A percentile compares a stretch with the other conserved stretches of the same genome.
Evolutionary conservation across 169 alveolate species (phyloP).

Genomic region (Condylostoma magnum): DNA sequence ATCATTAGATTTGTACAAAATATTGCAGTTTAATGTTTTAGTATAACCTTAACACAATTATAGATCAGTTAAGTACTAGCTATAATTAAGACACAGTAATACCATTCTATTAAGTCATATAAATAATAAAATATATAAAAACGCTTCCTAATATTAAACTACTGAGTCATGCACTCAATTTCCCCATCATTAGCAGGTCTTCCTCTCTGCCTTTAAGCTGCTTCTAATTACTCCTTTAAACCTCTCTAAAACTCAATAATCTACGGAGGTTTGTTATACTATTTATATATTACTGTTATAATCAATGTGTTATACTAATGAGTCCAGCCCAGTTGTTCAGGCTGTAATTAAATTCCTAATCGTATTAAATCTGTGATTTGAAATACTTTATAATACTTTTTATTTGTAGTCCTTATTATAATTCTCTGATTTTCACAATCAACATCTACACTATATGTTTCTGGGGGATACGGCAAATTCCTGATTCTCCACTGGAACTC

Average conservation of each 20-base stretch:
- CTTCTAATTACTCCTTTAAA: conserved; percentile 35
- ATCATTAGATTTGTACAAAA: too few relatives aligned
- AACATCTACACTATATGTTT: conserved; percentile 62
- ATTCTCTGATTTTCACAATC: conserved; percentile 79
- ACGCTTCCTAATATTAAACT: not conserved
- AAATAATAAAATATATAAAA: too few relatives aligned
- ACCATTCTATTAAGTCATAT: too few relatives aligned
- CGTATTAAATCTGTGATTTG: conserved; percentile 76
- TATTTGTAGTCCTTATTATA: conserved; percentile 78
- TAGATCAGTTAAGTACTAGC: too few relatives aligned
- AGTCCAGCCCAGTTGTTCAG: conserved; percentile 58
- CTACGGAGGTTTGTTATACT: conserved; percentile 59
- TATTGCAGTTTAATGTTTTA: too few relatives aligned
- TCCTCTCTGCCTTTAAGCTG: conserved; percentile 34
- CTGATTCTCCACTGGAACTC: conserved; percentile 85
- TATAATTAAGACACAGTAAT: too few relatives aligned
- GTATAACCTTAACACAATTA: too few relatives aligned
- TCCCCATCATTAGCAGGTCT: conserved; percentile 47
- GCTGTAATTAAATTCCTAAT: conserved; percentile 54
- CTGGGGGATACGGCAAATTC: conserved; percentile 79
- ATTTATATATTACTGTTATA: conserved; percentile 41
- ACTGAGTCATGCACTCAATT: conserved; percentile 34
- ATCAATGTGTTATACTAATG: conserved; percentile 76
- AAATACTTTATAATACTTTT: conserved; percentile 82
- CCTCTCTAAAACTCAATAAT: conserved; percentile 45